A percentile compares a stretch with the other conserved stretches of the same genome.
Evolutionary conservation across 345 rosid genomes (phyloP).

Genomic region (Eucalyptus decipiens): DNA sequence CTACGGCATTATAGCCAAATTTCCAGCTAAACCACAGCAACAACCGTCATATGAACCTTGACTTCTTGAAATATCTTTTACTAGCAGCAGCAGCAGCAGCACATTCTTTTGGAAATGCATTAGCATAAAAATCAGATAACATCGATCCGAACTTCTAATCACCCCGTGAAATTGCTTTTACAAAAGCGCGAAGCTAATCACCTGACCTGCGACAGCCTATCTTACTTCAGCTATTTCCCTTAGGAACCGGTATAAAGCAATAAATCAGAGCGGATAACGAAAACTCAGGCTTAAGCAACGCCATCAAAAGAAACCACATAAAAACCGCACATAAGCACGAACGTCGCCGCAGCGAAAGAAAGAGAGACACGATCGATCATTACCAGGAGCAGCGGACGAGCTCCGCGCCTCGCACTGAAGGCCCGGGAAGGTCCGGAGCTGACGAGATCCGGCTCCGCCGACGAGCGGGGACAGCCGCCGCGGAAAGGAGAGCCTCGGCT

Average conservation of each 20-base stretch:
- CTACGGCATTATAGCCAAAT: background rate
- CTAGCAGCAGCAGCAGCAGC: background rate
- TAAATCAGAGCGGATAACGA: background rate
- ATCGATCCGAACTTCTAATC: background rate
- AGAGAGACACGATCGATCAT: background rate
- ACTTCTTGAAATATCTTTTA: background rate
- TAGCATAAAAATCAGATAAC: background rate
- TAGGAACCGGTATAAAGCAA: background rate
- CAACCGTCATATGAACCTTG: background rate
- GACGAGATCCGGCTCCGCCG: conserved; percentile 5
- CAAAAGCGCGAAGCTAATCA: background rate
- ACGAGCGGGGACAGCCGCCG: conserved; percentile 35
- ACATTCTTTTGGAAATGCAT: background rate
- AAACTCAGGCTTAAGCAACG: background rate
- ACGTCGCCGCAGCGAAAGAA: background rate
- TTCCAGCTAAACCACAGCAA: background rate
- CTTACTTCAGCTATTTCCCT: background rate
- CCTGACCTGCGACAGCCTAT: background rate
- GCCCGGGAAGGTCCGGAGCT: conserved; percentile 15
- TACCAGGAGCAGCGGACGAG: conserved; percentile 49
- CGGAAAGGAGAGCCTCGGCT: conserved; percentile 21
- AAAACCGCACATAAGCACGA: background rate
- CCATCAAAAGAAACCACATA: background rate
- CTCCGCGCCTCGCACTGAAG: conserved; percentile 30
- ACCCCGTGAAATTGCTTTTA: background rate